These are phyloP conservation scores for Camelina laxa DNA, from an alignment of 345 rosid genomes.

Conservation along the genomic window DNA sequence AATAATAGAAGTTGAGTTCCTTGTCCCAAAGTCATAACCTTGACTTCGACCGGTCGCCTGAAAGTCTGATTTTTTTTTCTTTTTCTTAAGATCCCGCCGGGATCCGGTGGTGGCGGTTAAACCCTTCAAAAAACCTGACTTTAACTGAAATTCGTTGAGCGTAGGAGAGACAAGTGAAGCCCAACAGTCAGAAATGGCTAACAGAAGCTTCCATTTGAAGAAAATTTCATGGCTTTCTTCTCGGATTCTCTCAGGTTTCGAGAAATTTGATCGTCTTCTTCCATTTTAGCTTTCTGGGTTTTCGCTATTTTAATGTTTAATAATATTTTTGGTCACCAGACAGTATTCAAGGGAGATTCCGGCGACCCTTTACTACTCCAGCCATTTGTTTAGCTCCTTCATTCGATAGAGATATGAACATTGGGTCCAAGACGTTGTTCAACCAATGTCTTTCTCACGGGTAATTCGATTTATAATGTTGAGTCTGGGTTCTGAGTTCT, in stretches of 20 bases:
- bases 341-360: conserved; percentile 22
- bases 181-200: conserved; percentile 47
- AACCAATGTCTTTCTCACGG: conserved; percentile 43
- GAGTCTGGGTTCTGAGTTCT: conserved; percentile 4
- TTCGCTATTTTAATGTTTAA: background rate
- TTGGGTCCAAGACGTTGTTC: conserved; percentile 25
- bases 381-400: conserved; percentile 41
- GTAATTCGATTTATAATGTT: conserved; percentile 29
- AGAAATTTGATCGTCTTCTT: background rate
- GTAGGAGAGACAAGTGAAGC: background rate
- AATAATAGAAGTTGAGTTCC: background rate
- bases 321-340: conserved; percentile 40
- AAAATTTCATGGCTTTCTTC: conserved; percentile 51
- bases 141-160: background rate
- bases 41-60: conserved; percentile 18
- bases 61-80: background rate
- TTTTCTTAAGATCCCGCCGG: conserved; percentile 36
- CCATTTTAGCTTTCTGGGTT: conserved; percentile 17
- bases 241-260: conserved; percentile 57
- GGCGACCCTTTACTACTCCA: conserved; percentile 26
- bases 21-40: background rate
- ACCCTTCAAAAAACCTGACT: conserved; percentile 26
- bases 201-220: conserved; percentile 45
- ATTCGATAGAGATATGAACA: conserved; percentile 13
- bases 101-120: conserved; percentile 35